phyloP scores from a whole-genome alignment of 345 rosid genomes.

The Microcos paniculata region DNA sequence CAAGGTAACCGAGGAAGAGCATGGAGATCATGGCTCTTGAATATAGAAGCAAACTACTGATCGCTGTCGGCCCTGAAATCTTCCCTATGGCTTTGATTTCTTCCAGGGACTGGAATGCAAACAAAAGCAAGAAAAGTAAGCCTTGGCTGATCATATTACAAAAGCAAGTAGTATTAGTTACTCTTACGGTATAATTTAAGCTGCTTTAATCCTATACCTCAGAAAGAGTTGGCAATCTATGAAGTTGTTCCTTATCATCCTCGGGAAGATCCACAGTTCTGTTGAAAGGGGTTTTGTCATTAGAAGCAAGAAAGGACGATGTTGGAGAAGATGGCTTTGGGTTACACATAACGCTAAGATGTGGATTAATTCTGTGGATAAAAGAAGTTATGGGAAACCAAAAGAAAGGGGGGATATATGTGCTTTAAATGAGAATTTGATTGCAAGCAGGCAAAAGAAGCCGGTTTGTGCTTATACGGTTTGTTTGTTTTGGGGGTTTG shows the following conservation, averaged over 20 bases:
- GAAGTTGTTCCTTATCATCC: slow-evolving; percentile 41
- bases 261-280: slow-evolving; percentile 36
- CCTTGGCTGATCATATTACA: background rate
- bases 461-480: slow-evolving; percentile 7
- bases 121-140: slow-evolving; percentile 19
- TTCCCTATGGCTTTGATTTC: slow-evolving; percentile 85
- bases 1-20: slow-evolving; percentile 96
- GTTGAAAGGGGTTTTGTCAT: slow-evolving; percentile 36
- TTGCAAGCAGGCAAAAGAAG: background rate
- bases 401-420: background rate
- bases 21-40: slow-evolving; percentile 96
- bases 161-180: too few relatives aligned
- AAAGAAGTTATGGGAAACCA: background rate
- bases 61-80: slow-evolving; percentile 87
- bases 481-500: slow-evolving; percentile 22
- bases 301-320: slow-evolving; percentile 44
- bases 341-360: slow-evolving; percentile 50
- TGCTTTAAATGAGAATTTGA: slow-evolving; percentile 1
- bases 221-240: slow-evolving; percentile 77
- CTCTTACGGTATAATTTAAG: too few relatives aligned
- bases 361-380: slow-evolving; percentile 9
- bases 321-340: slow-evolving; percentile 54
- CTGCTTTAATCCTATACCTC: slow-evolving; percentile 55
- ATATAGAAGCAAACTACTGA: slow-evolving; percentile 80
- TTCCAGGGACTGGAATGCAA: slow-evolving; percentile 54